A percentile compares a stretch with the other conserved stretches of the same genome.
These are phyloP conservation scores for Bombardia bombarda DNA, from an alignment of 495 filamentous ascomycete genomes.

Conservation along the genomic window DNA sequence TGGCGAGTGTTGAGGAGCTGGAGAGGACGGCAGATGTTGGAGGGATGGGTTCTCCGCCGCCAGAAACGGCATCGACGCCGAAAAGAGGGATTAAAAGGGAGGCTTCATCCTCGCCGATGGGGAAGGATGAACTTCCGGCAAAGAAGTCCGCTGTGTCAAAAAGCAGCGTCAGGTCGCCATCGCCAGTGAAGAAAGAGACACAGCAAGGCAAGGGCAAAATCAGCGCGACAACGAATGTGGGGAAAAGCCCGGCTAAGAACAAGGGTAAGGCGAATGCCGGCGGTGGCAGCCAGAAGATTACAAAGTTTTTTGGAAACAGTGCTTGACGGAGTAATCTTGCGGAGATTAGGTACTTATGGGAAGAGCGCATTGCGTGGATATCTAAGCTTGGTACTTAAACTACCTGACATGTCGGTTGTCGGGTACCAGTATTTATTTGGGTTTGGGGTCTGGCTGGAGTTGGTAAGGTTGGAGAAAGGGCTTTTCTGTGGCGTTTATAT, in stretches of 20 bases:
- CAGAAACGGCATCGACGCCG: not conserved
- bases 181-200: constrained; percentile 9
- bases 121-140: constrained; percentile 14
- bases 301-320: constrained; percentile 69
- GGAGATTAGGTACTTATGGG: too few relatives aligned
- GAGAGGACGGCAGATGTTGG: constrained; percentile 9
- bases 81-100: constrained; percentile 49
- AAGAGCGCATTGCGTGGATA: too few relatives aligned
- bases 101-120: constrained; percentile 28
- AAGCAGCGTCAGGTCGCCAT: not conserved
- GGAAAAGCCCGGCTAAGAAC: constrained; percentile 27
- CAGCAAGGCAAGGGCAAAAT: constrained; percentile 15
- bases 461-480: too few relatives aligned
- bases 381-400: too few relatives aligned
- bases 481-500: too few relatives aligned
- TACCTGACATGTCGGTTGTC: too few relatives aligned
- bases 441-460: too few relatives aligned
- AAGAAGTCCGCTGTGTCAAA: not conserved
- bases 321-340: too few relatives aligned
- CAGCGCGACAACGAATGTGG: constrained; percentile 39
- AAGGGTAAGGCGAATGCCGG: constrained; percentile 36
- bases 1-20: constrained; percentile 19
- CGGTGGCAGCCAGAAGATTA: constrained; percentile 74
- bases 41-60: constrained; percentile 7
- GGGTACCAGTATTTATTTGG: too few relatives aligned